Base-by-base conservation (phyloP, 176 grass and related monocot genomes). In the Echinochloa phyllopogon region DNA sequence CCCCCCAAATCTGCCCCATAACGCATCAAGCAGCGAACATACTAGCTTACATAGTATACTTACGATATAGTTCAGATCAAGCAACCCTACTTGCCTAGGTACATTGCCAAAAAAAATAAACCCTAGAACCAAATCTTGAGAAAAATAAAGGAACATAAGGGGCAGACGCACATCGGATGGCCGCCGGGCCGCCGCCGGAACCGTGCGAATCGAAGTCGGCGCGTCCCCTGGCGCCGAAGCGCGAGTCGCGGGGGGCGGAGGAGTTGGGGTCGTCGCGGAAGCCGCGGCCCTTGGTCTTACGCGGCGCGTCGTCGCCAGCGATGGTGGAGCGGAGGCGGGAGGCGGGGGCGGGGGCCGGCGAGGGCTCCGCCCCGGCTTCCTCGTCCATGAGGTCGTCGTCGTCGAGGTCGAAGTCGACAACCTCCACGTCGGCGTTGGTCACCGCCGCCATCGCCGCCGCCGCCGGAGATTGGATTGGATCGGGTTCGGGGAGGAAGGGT, bases 331-430 rank as follows among this genome's bases (percentile, higher is more conserved):
- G 90, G 78, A 97, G 86, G 74, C 86, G 94, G 68, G 79, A 82
- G 3, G 55, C 84, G 20, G 75, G 83, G 6, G 67, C 90, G 29
- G 75, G 83, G 18, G 70, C 73, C 23, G 75, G 87, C 12, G 71
- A 56, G 29, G 87, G 89, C 10, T 94, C 92, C 58, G 62, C 47
- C 47, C 25, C 65, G 20, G 48, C 85, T 4, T 98, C 93, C 85
- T 95, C 96, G 85, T 98, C 96, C 93, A 95, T 95, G 59, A 98
- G 93, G 77, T 98, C 96, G 33, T 98, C 96, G 38, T 95, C 93
- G 38, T 98, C 96, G 9, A 90, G 79, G 78, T 98, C 89, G 85
- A 94, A 98, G 61, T 98, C 96, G 25, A 98, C 93, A 67, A 84
- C 91, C 82, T 98, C 96, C 39, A 90, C 89, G 13, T 95, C 92